phyloP scores from a whole-genome alignment of 2,329 filamentous ascomycete genomes.

The Didymella pomorum region DNA sequence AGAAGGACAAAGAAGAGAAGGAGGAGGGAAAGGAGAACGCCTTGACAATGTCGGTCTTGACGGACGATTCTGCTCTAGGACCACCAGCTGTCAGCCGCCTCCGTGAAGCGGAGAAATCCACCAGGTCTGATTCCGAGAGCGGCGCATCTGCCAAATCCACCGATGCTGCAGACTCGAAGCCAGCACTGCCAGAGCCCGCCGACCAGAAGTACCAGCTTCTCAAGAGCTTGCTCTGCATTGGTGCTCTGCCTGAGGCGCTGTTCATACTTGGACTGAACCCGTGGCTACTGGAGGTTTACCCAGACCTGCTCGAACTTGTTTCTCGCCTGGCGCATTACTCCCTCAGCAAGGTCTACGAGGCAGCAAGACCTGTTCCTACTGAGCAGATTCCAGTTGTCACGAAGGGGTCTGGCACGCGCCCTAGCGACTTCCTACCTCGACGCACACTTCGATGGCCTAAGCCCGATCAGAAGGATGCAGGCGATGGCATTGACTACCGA shows the following conservation, averaged over 20 bases:
- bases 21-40: constrained; percentile 79
- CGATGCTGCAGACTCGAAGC: constrained; percentile 53
- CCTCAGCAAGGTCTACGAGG: constrained; percentile 75
- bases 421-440: constrained; percentile 64
- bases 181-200: constrained; percentile 72
- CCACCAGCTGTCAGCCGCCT: constrained; percentile 52
- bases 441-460: constrained; percentile 83
- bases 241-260: constrained; percentile 89
- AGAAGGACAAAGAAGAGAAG: constrained; percentile 72
- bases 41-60: constrained; percentile 81
- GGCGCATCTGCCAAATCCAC: constrained; percentile 53
- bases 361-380: constrained; percentile 58
- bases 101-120: constrained; percentile 65
- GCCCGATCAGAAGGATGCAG: constrained; percentile 77
- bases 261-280: constrained; percentile 92
- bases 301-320: constrained; percentile 80
- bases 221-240: constrained; percentile 85
- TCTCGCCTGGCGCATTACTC: constrained; percentile 87
- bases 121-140: constrained; percentile 56
- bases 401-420: constrained; percentile 62
- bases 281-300: constrained; percentile 87
- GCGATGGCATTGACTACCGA: constrained; percentile 78
- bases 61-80: constrained; percentile 75
- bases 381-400: constrained; percentile 51
- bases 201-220: constrained; percentile 91